Base-by-base conservation (phyloP, 2,329 filamentous ascomycete genomes). In the Epichloe glyceriae region DNA sequence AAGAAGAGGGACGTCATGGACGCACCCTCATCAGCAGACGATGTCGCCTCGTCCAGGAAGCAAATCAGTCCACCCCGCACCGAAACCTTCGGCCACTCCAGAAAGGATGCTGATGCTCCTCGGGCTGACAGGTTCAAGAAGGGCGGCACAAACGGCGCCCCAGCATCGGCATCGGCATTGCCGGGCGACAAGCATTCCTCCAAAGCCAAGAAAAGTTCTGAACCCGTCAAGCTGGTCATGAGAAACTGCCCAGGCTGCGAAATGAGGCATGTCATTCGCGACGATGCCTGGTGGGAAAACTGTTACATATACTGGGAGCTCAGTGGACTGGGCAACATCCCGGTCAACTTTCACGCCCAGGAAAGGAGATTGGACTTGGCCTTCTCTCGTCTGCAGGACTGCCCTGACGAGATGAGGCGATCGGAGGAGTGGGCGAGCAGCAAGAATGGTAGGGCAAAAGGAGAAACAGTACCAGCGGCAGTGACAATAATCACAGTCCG, bases 241-340 rank as follows among this genome's bases (percentile, higher is more conserved):
- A 47, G 10, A 22, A n/a, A 14, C 15, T 51, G 51, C 8, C 53
- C 51, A 10, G 52, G 53, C n/a, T 55, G 51, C 15, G 40, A 50
- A 12, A 2, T 53, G 47, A 46, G 5, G 26, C 53, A 55, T 42
- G 30, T 42, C 8, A 35, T 53, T 14, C 51, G 49, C 33, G 49
- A n/a, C 14, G 53, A 55, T 12, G 53, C 53, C 19, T 55, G 53
- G 53, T 55, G 53, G 53, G 53, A 55, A 35, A 48, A 42, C 19
- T 55, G 53, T 34, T 55, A 45, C 37, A 40, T 55, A 10, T 55
- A 51, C 46, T 50, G 46, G 43, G 30, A 50, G 19, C 42, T 55
- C 39, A 46, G 10, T 5, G 49, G 39, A 2, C 17, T 51, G 20
- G 51, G 40, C 33, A 39, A 47, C 22, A 34, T 52, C 5, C 53